Base-by-base conservation (phyloP, 805 yeast species). In the Candida ascalaphidarum region DNA sequence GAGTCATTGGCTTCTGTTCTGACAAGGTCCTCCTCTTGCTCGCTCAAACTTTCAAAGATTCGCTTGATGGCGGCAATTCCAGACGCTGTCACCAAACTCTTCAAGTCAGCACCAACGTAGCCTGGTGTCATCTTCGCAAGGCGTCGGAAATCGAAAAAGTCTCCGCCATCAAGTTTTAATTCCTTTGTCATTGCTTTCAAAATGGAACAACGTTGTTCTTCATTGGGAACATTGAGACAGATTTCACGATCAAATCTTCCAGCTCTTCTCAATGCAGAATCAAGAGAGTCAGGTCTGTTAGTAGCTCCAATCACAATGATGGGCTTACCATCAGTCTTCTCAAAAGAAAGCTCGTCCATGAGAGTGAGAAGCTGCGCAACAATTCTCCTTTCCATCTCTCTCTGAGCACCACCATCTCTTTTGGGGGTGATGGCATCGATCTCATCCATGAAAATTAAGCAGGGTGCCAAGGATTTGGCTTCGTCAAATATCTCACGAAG, bases 391-490 rank as follows among this genome's bases (percentile, higher is more conserved):
- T 92, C 98, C 97, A 92, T 92, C 57, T 92, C 98, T 43, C 98
- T 68, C 52, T 86, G 96, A 3, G 96, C 97, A 15, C 68, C 68
- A 16, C 95, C 95, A 52, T 92, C 98, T 58, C 98, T 73, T 50
- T 92, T 92, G 1, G 98, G 98, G 0, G 98, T 92, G 29, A 92
- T 88, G 9, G 98, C 96, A 56, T 92, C 98, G 41, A 92, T 92
- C 53, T 92, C 98, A 58, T 92, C 98, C 46, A 92, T 78, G 46
- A 92, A 92, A 28, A 92, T 71, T 17, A 92, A 58, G 54, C 96
- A 88, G 7, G 98, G 98, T 1, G 98, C 98, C 31, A 85, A 48
- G 3, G 69, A 44, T 44, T 78, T 80, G 3, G 98, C 98, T 48
- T 92, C 97, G 21, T 86, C 96, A 47, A 89, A 89, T 21, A 89